Evolutionary conservation across 257 asterid genomes (phyloP), one percentile per base, ranked within the genome.

Genomic region (Solanum clarkiae): DNA sequence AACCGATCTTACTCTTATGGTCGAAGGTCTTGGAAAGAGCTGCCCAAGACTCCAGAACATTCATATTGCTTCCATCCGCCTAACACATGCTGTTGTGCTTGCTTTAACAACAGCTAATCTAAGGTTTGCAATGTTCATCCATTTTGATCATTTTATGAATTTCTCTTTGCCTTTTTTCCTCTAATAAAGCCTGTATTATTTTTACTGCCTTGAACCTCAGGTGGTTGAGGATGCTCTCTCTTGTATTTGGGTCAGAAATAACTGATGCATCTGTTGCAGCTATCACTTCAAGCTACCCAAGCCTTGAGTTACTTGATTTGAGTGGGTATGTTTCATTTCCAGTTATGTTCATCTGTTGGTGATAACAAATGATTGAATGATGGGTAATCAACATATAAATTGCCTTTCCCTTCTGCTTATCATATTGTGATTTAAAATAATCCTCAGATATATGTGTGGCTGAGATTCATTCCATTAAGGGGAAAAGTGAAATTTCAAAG

Each of bases 191-290:
- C 12, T 36, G 80, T 68, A 86, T 17, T 32, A 68, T 85, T 85
- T 47, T 20, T 17, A 32, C 59, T 84, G 20, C 84, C 72, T 68
- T 81, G 14, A 26, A 82, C 47, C 86, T 75, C 91, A 97, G 99
- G 92, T 92, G 90, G 62, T 83, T 97, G 92, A 92, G 95, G 8
- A 92, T 95, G 99, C 99, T 97, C 54, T 97, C 99, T 84, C 99
- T 97, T 86, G 92, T 97, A 55, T 94, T 95, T 83, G 99, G 99
- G 57, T 92, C 94, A 49, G 99, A 93, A 85, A 90, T 97, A 80
- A 97, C 95, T 63, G 99, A 95, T 92, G 99, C 98, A 87, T 95
- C 99, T 36, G 98, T 97, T 56, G 99, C 98, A 56, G 98, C 99
- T 83, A 93, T 97, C 83, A 90, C 97, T 87, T 93, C 96, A 57